Evolutionary conservation across 257 asterid species (phyloP), one percentile per base, ranked within the genome.

Genomic region (Mentha longifolia): DNA sequence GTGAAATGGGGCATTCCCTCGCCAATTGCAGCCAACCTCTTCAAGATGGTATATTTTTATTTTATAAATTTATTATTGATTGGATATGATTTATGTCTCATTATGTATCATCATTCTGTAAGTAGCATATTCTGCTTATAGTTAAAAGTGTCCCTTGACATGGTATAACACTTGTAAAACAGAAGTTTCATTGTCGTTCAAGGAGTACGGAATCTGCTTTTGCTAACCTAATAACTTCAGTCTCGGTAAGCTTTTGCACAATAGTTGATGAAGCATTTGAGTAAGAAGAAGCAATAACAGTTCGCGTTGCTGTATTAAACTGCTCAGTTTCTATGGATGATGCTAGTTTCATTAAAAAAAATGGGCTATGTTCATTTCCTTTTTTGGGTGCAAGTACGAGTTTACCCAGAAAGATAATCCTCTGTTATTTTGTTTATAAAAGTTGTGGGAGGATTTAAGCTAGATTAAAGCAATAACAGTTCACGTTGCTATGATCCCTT

Each of bases 11-110:
- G 50, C 99, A 94, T 82, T 86, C 99, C 41, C 84, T 94, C 37
- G 84, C 76, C 55, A 79, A 78, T 8, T 94, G 99, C 77, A 82
- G 82, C 0, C 79, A 73, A 52, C 99, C 99, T 65, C 90, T 83
- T 67, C 96, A 91, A 83, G 97, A 91, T 78, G 99, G 99, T 94
- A 88, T 51, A 17, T 2, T n/a, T n/a, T n/a, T n/a, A n/a, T n/a
- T 54, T 43, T 59, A 42, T 28, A 11, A n/a, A 15, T 16, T 39
- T 52, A 1, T 60, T 47, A 49, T 62, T 28, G 58, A 68, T 49
- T 69, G 28, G 16, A 52, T 39, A 15, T 16, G 46, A 22, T 25
- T 52, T 33, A 57, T 49, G 62, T 61, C 35, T n/a, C n/a, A n/a
- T n/a, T n/a, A n/a, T n/a, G n/a, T n/a, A 33, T 56, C 20, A 42